A percentile compares a stretch with the other conserved stretches of the same genome.
Conservation (phyloP, 2,329 filamentous ascomycete species). For the Hortaea sp. region DNA sequence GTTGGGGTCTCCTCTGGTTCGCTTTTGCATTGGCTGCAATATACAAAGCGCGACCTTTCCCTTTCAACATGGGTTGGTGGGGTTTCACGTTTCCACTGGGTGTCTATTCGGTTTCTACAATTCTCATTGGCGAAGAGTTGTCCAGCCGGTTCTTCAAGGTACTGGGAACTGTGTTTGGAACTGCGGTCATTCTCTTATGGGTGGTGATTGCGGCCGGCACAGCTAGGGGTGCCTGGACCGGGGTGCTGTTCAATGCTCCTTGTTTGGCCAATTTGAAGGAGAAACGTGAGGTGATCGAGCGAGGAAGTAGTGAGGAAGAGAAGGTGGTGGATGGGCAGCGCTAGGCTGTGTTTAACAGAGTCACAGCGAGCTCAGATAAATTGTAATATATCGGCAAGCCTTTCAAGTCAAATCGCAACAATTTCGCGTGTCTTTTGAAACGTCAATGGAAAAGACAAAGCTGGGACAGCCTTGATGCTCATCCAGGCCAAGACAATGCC, state of each 20-base stretch:
- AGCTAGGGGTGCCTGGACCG: conserved; percentile 36
- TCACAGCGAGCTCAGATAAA: too few relatives aligned
- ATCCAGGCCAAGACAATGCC: too few relatives aligned
- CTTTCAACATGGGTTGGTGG: conserved; percentile 57
- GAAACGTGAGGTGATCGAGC: not conserved
- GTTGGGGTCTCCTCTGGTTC: conserved; percentile 46
- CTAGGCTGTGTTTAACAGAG: too few relatives aligned
- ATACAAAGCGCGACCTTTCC: conserved; percentile 36
- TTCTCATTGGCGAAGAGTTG: conserved; percentile 41
- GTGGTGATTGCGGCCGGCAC: conserved; percentile 44
- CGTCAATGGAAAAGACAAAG: too few relatives aligned
- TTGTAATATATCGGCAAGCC: too few relatives aligned
- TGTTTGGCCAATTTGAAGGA: conserved; percentile 31
- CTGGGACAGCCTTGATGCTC: too few relatives aligned
- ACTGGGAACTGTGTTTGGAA: conserved; percentile 45
- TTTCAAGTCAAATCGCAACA: too few relatives aligned
- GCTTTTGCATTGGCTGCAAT: conserved; percentile 45
- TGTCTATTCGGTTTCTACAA: conserved; percentile 43
- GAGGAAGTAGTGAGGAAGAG: conserved; percentile 6
- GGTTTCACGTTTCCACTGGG: conserved; percentile 50
- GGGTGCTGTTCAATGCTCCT: conserved; percentile 45
- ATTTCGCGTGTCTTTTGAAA: too few relatives aligned
- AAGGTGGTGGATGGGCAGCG: not conserved
- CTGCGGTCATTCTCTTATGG: conserved; percentile 46
- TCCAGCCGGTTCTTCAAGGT: conserved; percentile 47